Evolutionary conservation across 2,329 filamentous ascomycete genomes (phyloP).

Genomic region (Metarhizium guizhouense): DNA sequence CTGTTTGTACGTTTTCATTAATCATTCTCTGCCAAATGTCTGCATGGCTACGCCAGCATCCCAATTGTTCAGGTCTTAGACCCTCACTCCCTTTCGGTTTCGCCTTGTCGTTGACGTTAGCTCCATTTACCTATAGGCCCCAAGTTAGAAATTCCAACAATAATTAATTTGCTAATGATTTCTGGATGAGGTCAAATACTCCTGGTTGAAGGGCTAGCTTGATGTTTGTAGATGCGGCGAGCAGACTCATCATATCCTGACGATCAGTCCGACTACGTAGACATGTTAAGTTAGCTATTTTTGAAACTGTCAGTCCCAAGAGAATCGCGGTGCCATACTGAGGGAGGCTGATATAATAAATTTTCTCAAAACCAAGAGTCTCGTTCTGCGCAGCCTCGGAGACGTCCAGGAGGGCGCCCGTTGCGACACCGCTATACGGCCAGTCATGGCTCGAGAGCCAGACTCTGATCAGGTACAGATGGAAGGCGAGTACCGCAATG

Average conservation of each 20-base stretch:
- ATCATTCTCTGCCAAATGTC: slow-evolving; percentile 1
- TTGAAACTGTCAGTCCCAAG: too few species aligned
- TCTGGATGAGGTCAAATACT: neutral
- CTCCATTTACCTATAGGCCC: neutral
- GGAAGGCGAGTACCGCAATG: too few species aligned
- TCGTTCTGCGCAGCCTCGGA: slow-evolving; percentile 1
- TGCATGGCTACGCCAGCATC: slow-evolving; percentile 3
- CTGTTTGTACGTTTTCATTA: neutral
- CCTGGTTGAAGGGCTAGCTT: neutral
- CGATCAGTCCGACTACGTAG: neutral
- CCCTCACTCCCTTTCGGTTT: neutral
- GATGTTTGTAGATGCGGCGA: neutral
- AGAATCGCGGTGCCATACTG: neutral
- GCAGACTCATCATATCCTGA: slow-evolving; percentile 2
- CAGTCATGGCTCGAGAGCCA: too few species aligned
- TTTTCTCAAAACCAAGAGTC: slow-evolving; percentile 2
- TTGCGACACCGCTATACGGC: too few species aligned
- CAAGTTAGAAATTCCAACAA: neutral
- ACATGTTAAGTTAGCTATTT: neutral
- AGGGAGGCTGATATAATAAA: neutral
- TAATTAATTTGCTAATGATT: too few species aligned
- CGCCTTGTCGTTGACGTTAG: neutral
- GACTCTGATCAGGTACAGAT: too few species aligned
- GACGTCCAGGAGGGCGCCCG: neutral
- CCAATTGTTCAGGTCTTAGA: neutral